Conservation (phyloP, 108 stramenopile genomes). For the Phaeodactylum tricornutum region DNA sequence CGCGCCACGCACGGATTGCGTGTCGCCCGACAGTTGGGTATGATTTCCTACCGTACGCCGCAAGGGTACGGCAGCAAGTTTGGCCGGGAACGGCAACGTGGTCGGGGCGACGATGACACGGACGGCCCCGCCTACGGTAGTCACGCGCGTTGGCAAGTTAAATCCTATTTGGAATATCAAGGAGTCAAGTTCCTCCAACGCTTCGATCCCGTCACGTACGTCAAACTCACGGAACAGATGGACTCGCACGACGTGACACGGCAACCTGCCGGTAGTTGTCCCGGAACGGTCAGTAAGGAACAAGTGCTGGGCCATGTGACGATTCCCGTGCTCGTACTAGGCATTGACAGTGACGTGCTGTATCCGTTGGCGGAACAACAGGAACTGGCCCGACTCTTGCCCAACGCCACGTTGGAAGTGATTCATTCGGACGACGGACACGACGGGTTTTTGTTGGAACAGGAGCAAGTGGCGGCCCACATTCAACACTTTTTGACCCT, state of each 20-base stretch:
- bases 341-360: constrained; percentile 85
- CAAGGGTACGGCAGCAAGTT: constrained; percentile 80
- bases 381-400: constrained; percentile 58
- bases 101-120: constrained; percentile 20
- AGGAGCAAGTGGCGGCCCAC: constrained; percentile 77
- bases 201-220: constrained; percentile 89
- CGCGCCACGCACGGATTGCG: constrained; percentile 67
- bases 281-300: constrained; percentile 33
- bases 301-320: constrained; percentile 51
- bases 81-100: constrained; percentile 36
- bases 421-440: constrained; percentile 83
- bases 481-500: constrained; percentile 65
- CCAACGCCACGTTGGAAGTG: constrained; percentile 55
- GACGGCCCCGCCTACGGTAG: constrained; percentile 30
- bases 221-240: constrained; percentile 91
- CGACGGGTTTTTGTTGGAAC: constrained; percentile 91
- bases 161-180: constrained; percentile 86
- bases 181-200: constrained; percentile 81
- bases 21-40: constrained; percentile 86
- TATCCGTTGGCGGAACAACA: constrained; percentile 85
- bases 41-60: constrained; percentile 86
- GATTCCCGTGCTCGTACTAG: constrained; percentile 76
- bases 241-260: constrained; percentile 85
- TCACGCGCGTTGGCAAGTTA: constrained; percentile 72
- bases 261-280: constrained; percentile 45